A percentile compares a stretch with the other conserved stretches of the same genome.
Evolutionary conservation across 441 rosid species (phyloP).

Genomic region (Omphalea diandra): DNA sequence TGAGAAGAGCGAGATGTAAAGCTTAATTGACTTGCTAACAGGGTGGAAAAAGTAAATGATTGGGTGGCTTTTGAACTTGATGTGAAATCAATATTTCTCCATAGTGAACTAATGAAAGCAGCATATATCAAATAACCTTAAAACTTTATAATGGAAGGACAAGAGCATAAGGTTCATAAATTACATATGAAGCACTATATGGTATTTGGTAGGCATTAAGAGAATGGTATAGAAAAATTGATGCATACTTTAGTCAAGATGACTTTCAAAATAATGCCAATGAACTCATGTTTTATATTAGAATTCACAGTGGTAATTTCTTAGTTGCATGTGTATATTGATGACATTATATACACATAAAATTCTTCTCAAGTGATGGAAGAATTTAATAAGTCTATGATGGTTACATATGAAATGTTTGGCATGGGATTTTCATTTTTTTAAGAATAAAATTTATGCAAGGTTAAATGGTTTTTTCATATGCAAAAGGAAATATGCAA

Average conservation of each 20-base stretch:
- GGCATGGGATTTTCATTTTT: not conserved
- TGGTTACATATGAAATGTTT: not conserved
- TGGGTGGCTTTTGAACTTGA: not conserved
- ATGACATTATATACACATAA: too few relatives aligned
- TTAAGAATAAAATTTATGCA: not conserved
- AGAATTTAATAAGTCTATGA: not conserved
- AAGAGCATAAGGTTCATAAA: not conserved
- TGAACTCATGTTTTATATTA: not conserved
- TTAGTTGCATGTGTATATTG: not conserved
- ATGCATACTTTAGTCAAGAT: not conserved
- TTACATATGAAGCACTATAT: not conserved
- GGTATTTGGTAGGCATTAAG: not conserved
- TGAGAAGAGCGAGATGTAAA: too few relatives aligned
- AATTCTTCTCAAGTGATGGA: too few relatives aligned
- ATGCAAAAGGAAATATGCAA: not conserved
- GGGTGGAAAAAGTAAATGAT: too few relatives aligned
- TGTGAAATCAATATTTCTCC: not conserved
- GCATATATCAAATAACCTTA: not conserved
- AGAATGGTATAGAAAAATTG: not conserved
- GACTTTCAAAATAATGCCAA: not conserved
- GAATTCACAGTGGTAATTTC: not conserved
- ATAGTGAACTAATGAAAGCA: not conserved
- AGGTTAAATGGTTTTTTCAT: not conserved
- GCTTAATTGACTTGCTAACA: too few relatives aligned
- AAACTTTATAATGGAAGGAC: not conserved